Evolutionary conservation across 306 rosid species (phyloP).

Genomic region (Vigna reflexopilosa): DNA sequence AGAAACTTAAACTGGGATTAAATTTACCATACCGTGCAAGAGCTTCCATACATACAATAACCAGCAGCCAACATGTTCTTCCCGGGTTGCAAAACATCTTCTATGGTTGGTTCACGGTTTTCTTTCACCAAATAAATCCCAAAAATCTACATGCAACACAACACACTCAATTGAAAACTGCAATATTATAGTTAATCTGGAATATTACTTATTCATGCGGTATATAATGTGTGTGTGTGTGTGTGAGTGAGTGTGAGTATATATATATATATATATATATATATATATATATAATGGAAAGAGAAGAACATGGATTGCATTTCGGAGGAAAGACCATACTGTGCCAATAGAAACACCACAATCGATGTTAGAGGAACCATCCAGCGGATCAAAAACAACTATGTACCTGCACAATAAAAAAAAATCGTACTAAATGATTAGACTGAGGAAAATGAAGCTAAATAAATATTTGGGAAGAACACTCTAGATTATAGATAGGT

Average conservation of each 20-base stretch:
- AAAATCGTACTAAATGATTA: neutral
- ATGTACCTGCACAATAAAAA: slow-evolving; percentile 58
- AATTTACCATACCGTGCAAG: slow-evolving; percentile 72
- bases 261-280: too few relatives aligned
- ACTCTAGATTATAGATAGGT: neutral
- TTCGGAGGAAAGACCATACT: slow-evolving; percentile 44
- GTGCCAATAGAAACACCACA: slow-evolving; percentile 97
- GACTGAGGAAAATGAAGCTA: neutral
- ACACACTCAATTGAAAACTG: slow-evolving; percentile 46
- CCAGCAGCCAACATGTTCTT: slow-evolving; percentile 91
- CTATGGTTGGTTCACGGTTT: slow-evolving; percentile 60
- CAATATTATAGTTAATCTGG: slow-evolving; percentile 30
- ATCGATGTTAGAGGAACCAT: slow-evolving; percentile 69
- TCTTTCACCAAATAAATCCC: slow-evolving; percentile 76
- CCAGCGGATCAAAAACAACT: slow-evolving; percentile 80
- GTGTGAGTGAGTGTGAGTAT: too few relatives aligned
- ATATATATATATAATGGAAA: neutral
- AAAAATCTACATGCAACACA: slow-evolving; percentile 59
- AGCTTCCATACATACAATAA: slow-evolving; percentile 97
- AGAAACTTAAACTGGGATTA: neutral
- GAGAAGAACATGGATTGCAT: neutral
- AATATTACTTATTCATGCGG: neutral
- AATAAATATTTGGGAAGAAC: neutral
- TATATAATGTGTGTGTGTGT: too few relatives aligned
- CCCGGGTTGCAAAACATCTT: slow-evolving; percentile 87